Conservation (phyloP, 2,329 filamentous ascomycete genomes). For the Ophiostoma tasmaniense region DNA sequence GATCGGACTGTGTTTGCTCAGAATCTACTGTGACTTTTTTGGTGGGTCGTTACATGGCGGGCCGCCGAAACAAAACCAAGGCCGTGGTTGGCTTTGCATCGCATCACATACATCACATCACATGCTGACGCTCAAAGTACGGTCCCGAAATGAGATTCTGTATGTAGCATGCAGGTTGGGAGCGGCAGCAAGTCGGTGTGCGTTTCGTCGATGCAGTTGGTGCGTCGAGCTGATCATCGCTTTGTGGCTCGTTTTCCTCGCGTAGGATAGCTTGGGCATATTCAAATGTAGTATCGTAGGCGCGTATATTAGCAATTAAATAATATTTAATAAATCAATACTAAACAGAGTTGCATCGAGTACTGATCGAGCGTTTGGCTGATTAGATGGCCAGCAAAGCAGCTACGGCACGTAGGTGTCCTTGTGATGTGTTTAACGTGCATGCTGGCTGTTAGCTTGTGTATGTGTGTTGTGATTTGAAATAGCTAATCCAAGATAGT, state of each 20-base stretch:
- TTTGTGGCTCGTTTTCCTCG: not conserved
- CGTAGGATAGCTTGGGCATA: not conserved
- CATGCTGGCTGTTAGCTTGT: not conserved
- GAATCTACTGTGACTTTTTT: not conserved
- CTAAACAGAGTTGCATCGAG: no score
- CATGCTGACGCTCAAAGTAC: not conserved
- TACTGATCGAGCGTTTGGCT: not conserved
- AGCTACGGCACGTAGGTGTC: not conserved
- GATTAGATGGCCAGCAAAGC: not conserved
- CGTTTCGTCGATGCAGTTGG: not conserved
- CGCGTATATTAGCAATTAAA: no score
- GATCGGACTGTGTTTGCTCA: not conserved
- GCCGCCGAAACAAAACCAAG: not conserved
- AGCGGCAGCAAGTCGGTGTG: not conserved
- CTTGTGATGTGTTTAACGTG: not conserved
- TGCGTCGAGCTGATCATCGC: no score
- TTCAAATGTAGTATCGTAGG: not conserved
- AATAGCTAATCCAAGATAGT: not conserved
- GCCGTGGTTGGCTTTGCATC: not conserved
- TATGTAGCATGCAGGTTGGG: not conserved
- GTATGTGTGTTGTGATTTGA: not conserved
- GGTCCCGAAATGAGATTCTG: not conserved
- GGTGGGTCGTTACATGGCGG: not conserved
- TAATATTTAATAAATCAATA: no score
- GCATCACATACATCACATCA: not conserved